phyloP scores from a whole-genome alignment of 805 yeast species.

The Wickerhamiella cacticola region DNA sequence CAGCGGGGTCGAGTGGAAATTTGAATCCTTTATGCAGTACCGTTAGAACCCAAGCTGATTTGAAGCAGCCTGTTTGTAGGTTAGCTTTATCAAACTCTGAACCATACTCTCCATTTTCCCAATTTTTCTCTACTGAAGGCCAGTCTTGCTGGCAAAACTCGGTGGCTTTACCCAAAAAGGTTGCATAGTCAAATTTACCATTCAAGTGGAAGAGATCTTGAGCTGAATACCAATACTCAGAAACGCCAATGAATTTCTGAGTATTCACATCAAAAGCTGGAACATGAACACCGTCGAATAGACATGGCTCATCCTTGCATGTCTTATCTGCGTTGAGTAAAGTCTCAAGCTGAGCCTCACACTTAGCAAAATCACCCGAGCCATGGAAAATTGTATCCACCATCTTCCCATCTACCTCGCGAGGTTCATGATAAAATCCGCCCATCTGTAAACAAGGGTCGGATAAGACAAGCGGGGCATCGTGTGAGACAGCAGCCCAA shows the following conservation, averaged over 20 bases:
- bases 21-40: conserved; percentile 87
- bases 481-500: conserved; percentile 11
- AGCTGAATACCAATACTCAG: conserved; percentile 96
- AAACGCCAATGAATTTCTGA: conserved; percentile 82
- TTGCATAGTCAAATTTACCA: conserved; percentile 70
- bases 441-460: conserved; percentile 80
- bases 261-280: conserved; percentile 70
- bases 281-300: conserved; percentile 91
- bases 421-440: conserved; percentile 11
- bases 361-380: conserved; percentile 63
- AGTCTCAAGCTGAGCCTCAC: conserved; percentile 63
- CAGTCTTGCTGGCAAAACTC: conserved; percentile 70
- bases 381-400: conserved; percentile 43
- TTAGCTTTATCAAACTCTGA: conserved; percentile 44
- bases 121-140: conserved; percentile 39
- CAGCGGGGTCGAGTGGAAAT: conserved; percentile 41
- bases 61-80: conserved; percentile 73
- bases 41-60: conserved; percentile 87
- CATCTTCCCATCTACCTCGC: conserved; percentile 3
- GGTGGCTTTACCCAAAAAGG: conserved; percentile 53
- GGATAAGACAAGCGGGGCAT: conserved; percentile 27
- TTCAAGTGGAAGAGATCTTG: conserved; percentile 81
- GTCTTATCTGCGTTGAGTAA: conserved; percentile 66
- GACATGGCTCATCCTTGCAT: conserved; percentile 77
- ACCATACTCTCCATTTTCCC: conserved; percentile 41